phyloP scores from a whole-genome alignment of 768 basidiomycete genomes.

The Tephrocybe rancida region DNA sequence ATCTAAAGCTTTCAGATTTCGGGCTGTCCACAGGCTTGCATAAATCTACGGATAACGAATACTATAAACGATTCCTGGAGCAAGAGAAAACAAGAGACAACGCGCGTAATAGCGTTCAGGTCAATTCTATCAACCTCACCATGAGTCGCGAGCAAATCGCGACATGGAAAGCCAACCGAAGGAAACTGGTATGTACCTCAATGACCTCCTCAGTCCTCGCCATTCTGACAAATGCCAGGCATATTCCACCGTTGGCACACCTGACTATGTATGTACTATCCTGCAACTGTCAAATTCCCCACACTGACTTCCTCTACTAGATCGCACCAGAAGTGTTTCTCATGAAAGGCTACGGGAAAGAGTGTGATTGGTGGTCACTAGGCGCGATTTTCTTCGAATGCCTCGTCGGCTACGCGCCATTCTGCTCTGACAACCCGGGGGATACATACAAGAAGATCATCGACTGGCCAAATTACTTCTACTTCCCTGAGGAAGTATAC shows the following conservation, averaged over 20 bases:
- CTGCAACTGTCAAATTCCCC: conserved; percentile 10
- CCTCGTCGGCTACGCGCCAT: conserved; percentile 95
- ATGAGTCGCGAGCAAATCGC: conserved; percentile 97
- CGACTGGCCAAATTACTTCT: conserved; percentile 90
- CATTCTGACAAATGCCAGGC: conserved; percentile 53
- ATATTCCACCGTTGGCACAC: conserved; percentile 85
- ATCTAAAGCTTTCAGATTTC: conserved; percentile 97
- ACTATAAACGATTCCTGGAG: conserved; percentile 91
- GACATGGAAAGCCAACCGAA: conserved; percentile 98
- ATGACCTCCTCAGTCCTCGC: background rate
- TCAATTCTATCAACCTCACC: conserved; percentile 96
- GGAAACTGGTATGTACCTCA: conserved; percentile 73
- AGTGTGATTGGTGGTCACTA: conserved; percentile 99
- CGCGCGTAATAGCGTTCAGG: conserved; percentile 93
- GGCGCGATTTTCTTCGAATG: conserved; percentile 99
- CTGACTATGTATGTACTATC: conserved; percentile 55
- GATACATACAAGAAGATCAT: conserved; percentile 99
- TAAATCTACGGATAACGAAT: conserved; percentile 92
- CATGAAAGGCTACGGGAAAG: conserved; percentile 96
- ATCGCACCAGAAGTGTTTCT: conserved; percentile 98
- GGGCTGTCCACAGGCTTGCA: conserved; percentile 97
- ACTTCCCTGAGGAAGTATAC: conserved; percentile 94
- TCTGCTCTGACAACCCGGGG: conserved; percentile 95
- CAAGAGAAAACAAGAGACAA: conserved; percentile 64
- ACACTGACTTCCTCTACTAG: conserved; percentile 31